A percentile compares a stretch with the other conserved stretches of the same genome.
Evolutionary conservation across 805 yeast genomes (phyloP).

Genomic region (Saccharomycopsis vini): DNA sequence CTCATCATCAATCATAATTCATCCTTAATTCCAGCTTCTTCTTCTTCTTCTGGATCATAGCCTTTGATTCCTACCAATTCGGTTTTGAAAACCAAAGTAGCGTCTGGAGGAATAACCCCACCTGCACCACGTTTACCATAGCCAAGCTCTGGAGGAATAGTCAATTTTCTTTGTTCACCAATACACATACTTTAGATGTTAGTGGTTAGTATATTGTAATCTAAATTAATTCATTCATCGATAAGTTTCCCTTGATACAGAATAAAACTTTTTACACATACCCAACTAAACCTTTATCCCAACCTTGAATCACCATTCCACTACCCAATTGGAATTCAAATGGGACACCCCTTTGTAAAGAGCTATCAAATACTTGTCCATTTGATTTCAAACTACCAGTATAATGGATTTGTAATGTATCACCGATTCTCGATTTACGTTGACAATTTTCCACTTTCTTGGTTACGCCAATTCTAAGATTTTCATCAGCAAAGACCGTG

Average conservation of each 20-base stretch:
- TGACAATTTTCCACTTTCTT: constrained; percentile 46
- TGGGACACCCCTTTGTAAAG: constrained; percentile 56
- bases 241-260: not conserved
- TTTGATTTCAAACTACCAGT: constrained; percentile 53
- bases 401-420: constrained; percentile 67
- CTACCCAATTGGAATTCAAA: constrained; percentile 63
- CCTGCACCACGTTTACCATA: constrained; percentile 75
- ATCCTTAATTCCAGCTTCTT: constrained; percentile 5
- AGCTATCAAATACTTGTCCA: constrained; percentile 71
- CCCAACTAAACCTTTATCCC: constrained; percentile 72
- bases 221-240: too few relatives aligned
- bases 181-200: constrained; percentile 50
- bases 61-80: constrained; percentile 46
- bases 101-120: constrained; percentile 67
- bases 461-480: constrained; percentile 30
- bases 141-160: constrained; percentile 70
- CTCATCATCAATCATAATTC: constrained; percentile 12
- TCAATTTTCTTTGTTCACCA: constrained; percentile 75
- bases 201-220: not conserved
- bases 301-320: constrained; percentile 78
- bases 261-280: constrained; percentile 2
- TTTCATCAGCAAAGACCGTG: constrained; percentile 9
- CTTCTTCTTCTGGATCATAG: constrained; percentile 7
- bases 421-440: constrained; percentile 54
- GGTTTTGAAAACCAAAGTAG: constrained; percentile 60